Conservation (phyloP, 139 green algal species). For the Ettlia oleoabundans region DNA sequence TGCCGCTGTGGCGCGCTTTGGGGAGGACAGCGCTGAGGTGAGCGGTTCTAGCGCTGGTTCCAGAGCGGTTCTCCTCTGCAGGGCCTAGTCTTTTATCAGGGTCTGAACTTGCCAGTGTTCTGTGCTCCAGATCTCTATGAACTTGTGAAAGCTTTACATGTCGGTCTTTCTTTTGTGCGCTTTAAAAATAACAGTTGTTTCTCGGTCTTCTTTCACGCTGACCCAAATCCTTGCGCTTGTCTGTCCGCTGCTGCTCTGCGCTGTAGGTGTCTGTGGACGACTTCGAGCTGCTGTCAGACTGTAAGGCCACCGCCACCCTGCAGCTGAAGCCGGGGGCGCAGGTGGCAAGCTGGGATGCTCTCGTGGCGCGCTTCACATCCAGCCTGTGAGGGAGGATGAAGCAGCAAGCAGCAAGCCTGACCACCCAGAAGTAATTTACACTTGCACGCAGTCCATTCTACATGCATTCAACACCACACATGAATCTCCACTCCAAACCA, state of each 20-base stretch:
- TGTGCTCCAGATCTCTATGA: no score
- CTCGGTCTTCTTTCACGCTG: no score
- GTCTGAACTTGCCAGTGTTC: no score
- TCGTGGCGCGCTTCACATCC: constrained; percentile 32
- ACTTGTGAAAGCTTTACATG: no score
- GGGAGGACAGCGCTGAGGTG: neutral
- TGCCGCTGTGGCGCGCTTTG: constrained; percentile 26
- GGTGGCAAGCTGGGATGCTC: constrained; percentile 23
- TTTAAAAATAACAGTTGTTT: no score
- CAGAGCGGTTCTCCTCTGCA: no score
- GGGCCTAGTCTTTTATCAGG: no score
- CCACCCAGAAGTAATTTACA: neutral
- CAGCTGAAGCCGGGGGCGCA: constrained; percentile 13
- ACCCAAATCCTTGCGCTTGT: neutral
- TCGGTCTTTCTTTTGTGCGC: no score
- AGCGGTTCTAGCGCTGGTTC: no score
- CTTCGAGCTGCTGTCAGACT: constrained; percentile 46
- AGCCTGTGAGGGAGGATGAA: neutral
- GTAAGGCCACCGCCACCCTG: constrained; percentile 44
- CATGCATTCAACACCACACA: no score
- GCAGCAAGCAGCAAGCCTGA: neutral
- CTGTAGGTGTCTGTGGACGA: constrained; percentile 36
- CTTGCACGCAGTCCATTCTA: neutral
- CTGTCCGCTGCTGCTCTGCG: neutral
- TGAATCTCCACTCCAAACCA: no score